Base-by-base conservation (phyloP, 208 protist genomes). In the Trypanosoma vivax region DNA sequence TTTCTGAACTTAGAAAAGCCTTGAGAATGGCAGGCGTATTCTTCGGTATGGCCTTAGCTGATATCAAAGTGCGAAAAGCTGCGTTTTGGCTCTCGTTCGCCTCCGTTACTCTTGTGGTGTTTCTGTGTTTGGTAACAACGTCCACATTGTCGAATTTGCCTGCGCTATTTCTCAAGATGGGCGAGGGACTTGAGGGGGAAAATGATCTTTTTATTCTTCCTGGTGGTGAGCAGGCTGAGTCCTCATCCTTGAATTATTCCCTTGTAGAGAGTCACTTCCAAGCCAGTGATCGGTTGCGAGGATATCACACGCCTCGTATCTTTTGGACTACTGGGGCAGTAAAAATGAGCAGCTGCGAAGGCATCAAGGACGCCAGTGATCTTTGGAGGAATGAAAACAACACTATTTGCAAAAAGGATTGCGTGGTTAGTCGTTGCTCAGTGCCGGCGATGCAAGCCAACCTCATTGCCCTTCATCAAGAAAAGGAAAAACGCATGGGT, bases 121-220 rank as follows among this genome's bases (percentile, higher is more conserved):
- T 73, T 28, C 31, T 86, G 5, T 85, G 68, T 35, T 65, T 76
- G 2, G 24, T 81, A 1, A 57, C 88, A 45, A 10, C 88, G 24
- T 83, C 85, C 23, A 50, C 76, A 5, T 60, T 92, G 14, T 73
- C 69, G 31, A 81, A 73, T 39, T 43, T 92, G 7, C 69, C 80
- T 1, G 48, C 81, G 35, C 58, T 92, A 1, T 85, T 88, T 52
- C 50, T 92, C 30, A 57, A 70, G 0, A 66, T 92, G 11, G 79
- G 61, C 1, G 76, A 92, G 47, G 27, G 42, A 10, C 41, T 50
- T 3, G 37, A 59, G 5, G 80, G 76, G 5, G 21, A 73, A 19
- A 52, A 70, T 5, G 85, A 92, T 52, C 27, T 92, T 18, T 19
- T 59, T 4, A 29, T 91, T 21, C 41, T 11, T 2, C 47, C 83